phyloP scores from a whole-genome alignment of 179 eudicot genomes.

The Sideroxylon spinosum region DNA sequence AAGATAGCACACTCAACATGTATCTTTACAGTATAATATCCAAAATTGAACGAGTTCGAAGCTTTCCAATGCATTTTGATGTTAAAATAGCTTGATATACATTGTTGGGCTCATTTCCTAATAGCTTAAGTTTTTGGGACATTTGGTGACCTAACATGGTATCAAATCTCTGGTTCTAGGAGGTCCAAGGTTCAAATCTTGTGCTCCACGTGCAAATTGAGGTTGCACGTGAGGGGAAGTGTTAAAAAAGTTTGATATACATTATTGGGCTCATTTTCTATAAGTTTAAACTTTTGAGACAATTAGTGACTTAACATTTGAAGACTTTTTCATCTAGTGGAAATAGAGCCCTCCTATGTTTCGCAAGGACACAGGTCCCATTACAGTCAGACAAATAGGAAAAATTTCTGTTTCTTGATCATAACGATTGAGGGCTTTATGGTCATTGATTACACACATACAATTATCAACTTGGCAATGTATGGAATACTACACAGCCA shows the following conservation, averaged over 20 bases:
- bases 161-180: too few species aligned
- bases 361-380: background rate
- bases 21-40: background rate
- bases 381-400: background rate
- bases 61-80: background rate
- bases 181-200: too few species aligned
- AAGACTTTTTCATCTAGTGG: background rate
- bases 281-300: too few species aligned
- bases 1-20: background rate
- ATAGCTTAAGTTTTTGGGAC: too few species aligned
- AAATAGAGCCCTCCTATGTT: background rate
- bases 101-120: too few species aligned
- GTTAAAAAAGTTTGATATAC: too few species aligned
- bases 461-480: background rate
- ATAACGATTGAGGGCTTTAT: background rate
- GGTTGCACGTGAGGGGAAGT: too few species aligned
- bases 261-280: too few species aligned
- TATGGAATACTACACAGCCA: background rate
- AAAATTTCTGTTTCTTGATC: background rate
- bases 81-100: too few species aligned
- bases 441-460: background rate
- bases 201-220: too few species aligned
- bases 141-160: too few species aligned
- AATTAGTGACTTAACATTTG: too few species aligned
- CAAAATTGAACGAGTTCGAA: background rate